These are phyloP conservation scores for Aspergillus pseudonomiae DNA, from an alignment of 2,329 filamentous ascomycete species.

Conservation along the genomic window DNA sequence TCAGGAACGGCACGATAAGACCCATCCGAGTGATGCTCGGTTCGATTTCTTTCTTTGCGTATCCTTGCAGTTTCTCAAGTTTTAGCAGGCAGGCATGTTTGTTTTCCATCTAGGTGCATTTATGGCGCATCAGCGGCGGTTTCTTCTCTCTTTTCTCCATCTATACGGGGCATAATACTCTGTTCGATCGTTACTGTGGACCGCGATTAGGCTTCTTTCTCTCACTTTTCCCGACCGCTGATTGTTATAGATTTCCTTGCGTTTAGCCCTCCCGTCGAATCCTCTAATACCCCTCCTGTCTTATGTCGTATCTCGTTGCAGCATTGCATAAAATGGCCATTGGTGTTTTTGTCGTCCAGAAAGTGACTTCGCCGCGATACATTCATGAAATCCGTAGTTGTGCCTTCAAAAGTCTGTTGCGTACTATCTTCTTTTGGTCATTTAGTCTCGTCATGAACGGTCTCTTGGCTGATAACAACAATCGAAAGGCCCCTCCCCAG, in stretches of 20 bases:
- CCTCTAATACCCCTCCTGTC: conserved; percentile 21
- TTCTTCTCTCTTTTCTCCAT: conserved; percentile 1
- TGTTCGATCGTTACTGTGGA: neutral
- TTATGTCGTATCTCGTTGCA: neutral
- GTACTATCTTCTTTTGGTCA: neutral
- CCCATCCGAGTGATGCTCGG: neutral
- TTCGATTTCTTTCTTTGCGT: conserved; percentile 13
- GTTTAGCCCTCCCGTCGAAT: conserved; percentile 5
- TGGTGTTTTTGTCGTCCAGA: conserved; percentile 1
- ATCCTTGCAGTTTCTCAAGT: conserved; percentile 8
- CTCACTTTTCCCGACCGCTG: conserved; percentile 6
- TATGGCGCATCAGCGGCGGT: conserved; percentile 29
- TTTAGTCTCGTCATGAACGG: neutral
- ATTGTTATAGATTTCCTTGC: conserved; percentile 18
- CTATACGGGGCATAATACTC: neutral
- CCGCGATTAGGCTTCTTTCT: neutral
- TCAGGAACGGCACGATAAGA: conserved; percentile 32
- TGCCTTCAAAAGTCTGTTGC: neutral
- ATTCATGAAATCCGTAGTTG: neutral
- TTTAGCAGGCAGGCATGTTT: conserved; percentile 7
- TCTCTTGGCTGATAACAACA: neutral
- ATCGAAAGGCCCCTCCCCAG: neutral
- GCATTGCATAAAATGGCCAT: conserved; percentile 9
- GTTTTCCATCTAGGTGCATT: conserved; percentile 22
- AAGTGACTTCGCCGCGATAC: neutral